Evolutionary conservation across 2,329 filamentous ascomycete genomes (phyloP).

Genomic region (Epichloe sp.): DNA sequence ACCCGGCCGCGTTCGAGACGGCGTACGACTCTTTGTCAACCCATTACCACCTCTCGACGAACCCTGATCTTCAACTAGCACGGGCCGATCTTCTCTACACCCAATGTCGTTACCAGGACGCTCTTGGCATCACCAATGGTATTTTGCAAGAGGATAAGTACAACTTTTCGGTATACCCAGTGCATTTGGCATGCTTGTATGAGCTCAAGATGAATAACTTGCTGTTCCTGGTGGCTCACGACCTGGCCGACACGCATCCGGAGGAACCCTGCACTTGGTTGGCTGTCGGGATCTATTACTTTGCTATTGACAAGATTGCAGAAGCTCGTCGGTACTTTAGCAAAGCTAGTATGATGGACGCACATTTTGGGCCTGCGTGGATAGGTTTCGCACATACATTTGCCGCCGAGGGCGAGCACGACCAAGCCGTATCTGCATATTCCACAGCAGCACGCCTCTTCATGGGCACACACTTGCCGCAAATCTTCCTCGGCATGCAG

Average conservation of each 20-base stretch:
- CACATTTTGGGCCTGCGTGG: conserved; percentile 94
- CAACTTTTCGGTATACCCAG: conserved; percentile 77
- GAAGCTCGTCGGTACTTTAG: conserved; percentile 94
- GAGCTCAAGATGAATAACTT: conserved; percentile 79
- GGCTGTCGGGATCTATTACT: conserved; percentile 90
- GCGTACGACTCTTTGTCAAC: conserved; percentile 86
- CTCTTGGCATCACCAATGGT: conserved; percentile 67
- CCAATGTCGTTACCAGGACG: conserved; percentile 84
- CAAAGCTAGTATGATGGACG: conserved; percentile 94
- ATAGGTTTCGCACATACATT: conserved; percentile 98
- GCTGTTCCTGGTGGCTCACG: conserved; percentile 83
- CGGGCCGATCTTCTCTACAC: conserved; percentile 87
- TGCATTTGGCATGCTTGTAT: conserved; percentile 83
- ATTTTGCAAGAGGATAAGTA: conserved; percentile 77
- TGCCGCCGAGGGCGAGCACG: conserved; percentile 91
- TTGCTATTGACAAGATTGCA: conserved; percentile 75
- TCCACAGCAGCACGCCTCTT: conserved; percentile 89
- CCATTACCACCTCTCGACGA: conserved; percentile 76
- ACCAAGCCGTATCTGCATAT: conserved; percentile 96
- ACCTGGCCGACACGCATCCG: conserved; percentile 81
- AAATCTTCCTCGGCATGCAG: conserved; percentile 96
- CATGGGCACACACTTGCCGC: conserved; percentile 90
- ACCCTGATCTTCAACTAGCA: conserved; percentile 81
- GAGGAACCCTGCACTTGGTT: conserved; percentile 88
- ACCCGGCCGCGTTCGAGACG: conserved; percentile 66